Base-by-base conservation (phyloP, 805 yeast genomes). In the Kregervanrija pseudodelftensis region DNA sequence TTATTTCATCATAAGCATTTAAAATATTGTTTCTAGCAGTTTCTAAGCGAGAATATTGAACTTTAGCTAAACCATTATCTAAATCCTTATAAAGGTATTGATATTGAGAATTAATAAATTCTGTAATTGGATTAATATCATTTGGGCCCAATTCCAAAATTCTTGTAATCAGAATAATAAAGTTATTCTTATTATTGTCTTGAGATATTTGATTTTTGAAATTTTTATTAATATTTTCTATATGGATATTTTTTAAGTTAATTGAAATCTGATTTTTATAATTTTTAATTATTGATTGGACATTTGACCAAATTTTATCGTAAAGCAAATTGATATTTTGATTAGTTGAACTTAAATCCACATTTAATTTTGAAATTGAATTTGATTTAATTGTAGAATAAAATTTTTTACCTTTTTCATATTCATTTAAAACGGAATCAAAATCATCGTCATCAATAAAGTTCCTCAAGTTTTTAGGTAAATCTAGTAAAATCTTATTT, bases 191-290 rank as follows among this genome's bases (percentile, higher is more conserved):
- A 22, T 48, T 49, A 15, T 36, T 43, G 13, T 43, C 43, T 16
- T 43, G 48, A 10, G 41, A 36, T 22, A 22, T 22, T 15, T 22
- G 16, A 28, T 31, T 11, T 36, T 42, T 53, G 33, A 55, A 48
- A 10, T 50, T 49, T 12, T 53, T 39, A 36, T 48, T 51, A 14
- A 64, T 56, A 31, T 54, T 52, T 37, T 63, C 68, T 33, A 65
- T 55, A 39, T 56, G 63, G 5, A 60, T 48, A 22, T 52, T 52
- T 9, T 64, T 68, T 38, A 84, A 65, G 37, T 65, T 63, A 13
- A 67, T 64, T 82, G 85, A 79, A n/a, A 76, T 58, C 30, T 66
- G 65, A 39, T 66, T 65, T 54, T 77, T 76, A 60, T 83, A 84
- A 2, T 61, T 61, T 30, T 73, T 73, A n/a, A 82, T 67, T 2